phyloP scores from a whole-genome alignment of 495 filamentous ascomycete genomes.

The Elasticomyces elasticus region DNA sequence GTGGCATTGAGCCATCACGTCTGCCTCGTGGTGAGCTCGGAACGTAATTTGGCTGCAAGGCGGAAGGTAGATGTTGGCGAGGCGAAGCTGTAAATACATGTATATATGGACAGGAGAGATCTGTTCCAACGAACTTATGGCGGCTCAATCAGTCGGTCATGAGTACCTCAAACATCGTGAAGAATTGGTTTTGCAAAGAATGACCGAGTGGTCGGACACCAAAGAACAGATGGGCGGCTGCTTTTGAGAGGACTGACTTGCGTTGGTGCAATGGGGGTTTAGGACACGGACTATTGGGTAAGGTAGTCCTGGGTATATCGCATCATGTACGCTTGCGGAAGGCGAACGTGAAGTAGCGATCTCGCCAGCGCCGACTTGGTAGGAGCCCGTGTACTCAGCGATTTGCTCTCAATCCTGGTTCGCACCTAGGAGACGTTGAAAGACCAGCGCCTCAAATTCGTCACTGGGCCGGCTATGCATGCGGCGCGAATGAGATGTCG shows the following conservation, averaged over 20 bases:
- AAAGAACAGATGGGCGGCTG: not conserved
- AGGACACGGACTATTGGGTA: no score
- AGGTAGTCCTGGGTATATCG: no score
- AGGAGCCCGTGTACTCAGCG: no score
- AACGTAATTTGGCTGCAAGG: slow-evolving; percentile 29
- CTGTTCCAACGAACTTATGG: slow-evolving; percentile 15
- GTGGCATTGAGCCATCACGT: slow-evolving; percentile 36
- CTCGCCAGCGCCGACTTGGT: no score
- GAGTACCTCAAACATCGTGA: slow-evolving; percentile 16
- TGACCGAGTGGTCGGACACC: not conserved
- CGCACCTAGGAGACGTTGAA: no score
- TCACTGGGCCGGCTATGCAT: no score
- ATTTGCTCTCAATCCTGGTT: no score
- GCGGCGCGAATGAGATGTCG: no score
- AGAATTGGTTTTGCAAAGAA: slow-evolving; percentile 9
- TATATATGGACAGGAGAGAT: not conserved
- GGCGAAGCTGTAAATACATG: slow-evolving; percentile 12
- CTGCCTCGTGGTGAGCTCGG: slow-evolving; percentile 25
- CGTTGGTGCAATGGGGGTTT: not conserved
- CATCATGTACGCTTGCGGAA: no score
- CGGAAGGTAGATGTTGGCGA: slow-evolving; percentile 17
- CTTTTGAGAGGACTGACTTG: slow-evolving; percentile 17
- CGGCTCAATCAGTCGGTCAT: slow-evolving; percentile 10
- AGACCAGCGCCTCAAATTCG: no score
- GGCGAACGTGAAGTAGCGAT: no score